Evolutionary conservation across 2,329 filamentous ascomycete genomes (phyloP).

Genomic region (Ophiocordyceps unilateralis): DNA sequence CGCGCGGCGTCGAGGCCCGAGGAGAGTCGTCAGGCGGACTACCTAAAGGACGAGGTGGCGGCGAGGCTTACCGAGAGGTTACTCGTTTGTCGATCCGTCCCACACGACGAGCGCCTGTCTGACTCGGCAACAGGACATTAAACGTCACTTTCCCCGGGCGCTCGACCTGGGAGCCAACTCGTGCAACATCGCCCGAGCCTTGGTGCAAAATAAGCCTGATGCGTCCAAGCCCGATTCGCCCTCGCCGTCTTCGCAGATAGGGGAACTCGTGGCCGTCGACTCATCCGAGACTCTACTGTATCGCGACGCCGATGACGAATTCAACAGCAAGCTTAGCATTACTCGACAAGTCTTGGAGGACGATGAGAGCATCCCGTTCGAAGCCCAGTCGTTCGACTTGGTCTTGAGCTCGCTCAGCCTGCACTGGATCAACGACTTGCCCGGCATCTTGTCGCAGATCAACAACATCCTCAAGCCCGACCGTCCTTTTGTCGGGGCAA

Average conservation of each 20-base stretch:
- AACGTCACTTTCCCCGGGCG: conserved; percentile 65
- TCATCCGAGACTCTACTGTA: conserved; percentile 63
- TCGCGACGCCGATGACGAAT: conserved; percentile 58
- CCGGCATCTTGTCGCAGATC: conserved; percentile 66
- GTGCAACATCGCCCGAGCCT: conserved; percentile 76
- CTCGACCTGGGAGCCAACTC: conserved; percentile 92
- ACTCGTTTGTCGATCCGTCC: conserved; percentile 33
- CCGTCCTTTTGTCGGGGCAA: conserved; percentile 79
- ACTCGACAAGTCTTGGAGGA: conserved; percentile 58
- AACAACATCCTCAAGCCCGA: conserved; percentile 82
- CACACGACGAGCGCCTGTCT: background rate
- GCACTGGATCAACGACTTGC: conserved; percentile 97
- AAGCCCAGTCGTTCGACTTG: conserved; percentile 65
- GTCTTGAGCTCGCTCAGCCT: conserved; percentile 78
- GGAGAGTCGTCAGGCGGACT: conserved; percentile 67
- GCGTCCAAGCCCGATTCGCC: conserved; percentile 36
- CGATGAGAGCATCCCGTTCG: conserved; percentile 61
- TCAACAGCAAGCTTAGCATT: conserved; percentile 58
- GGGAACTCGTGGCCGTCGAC: conserved; percentile 63
- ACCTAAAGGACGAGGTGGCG: conserved; percentile 86
- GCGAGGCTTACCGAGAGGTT: conserved; percentile 69
- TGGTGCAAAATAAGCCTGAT: conserved; percentile 50
- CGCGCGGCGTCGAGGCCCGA: conserved; percentile 56
- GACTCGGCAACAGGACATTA: conserved; percentile 53
- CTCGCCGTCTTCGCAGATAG: conserved; percentile 54